Evolutionary conservation across 768 basidiomycete species (phyloP).

Genomic region (Lactarius psammicola): DNA sequence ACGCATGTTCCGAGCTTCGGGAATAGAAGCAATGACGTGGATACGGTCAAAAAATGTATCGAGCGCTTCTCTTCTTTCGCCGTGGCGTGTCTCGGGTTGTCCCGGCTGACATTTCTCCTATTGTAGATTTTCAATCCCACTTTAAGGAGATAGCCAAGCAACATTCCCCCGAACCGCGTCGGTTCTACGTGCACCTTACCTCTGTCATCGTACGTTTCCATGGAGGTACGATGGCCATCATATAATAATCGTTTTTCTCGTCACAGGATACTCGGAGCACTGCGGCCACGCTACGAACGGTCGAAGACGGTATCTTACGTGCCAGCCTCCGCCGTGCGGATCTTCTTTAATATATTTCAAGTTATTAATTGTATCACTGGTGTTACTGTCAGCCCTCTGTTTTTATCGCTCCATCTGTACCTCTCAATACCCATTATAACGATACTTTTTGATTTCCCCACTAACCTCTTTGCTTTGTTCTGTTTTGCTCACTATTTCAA

Average conservation of each 20-base stretch:
- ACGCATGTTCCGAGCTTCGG: slow-evolving; percentile 74
- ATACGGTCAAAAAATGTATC: slow-evolving; percentile 67
- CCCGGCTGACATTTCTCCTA: not conserved
- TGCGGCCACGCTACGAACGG: slow-evolving; percentile 59
- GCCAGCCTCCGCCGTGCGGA: slow-evolving; percentile 68
- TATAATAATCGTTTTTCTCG: slow-evolving; percentile 18
- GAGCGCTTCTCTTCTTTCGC: slow-evolving; percentile 31
- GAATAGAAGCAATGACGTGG: slow-evolving; percentile 66
- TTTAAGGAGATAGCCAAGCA: slow-evolving; percentile 71
- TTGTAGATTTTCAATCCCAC: slow-evolving; percentile 72
- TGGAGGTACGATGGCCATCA: slow-evolving; percentile 13
- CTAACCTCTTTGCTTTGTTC: too few relatives aligned
- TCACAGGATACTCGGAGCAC: slow-evolving; percentile 71
- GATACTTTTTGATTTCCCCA: too few relatives aligned
- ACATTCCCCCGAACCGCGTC: slow-evolving; percentile 60
- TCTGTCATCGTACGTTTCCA: slow-evolving; percentile 64
- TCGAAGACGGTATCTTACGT: slow-evolving; percentile 71
- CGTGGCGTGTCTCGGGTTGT: not conserved
- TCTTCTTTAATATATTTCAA: slow-evolving; percentile 47
- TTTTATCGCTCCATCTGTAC: slow-evolving; percentile 1
- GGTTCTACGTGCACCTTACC: slow-evolving; percentile 72
- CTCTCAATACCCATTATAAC: slow-evolving; percentile 1
- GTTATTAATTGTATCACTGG: slow-evolving; percentile 5
- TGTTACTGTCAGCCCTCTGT: not conserved
- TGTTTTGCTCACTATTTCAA: not conserved